Evolutionary conservation across 345 rosid species (phyloP).

Genomic region (Populus euphratica): DNA sequence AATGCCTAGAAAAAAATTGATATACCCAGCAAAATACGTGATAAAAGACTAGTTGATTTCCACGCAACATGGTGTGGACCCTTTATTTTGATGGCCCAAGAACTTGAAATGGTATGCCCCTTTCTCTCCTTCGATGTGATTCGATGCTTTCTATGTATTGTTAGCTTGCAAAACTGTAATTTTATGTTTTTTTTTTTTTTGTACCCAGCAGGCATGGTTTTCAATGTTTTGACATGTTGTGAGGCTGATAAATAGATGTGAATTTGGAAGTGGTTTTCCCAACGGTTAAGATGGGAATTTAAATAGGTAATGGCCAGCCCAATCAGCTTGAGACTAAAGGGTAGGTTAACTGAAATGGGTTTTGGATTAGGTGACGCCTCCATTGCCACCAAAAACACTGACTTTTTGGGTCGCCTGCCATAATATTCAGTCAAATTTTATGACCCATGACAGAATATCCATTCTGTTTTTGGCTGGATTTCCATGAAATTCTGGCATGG

Average conservation of each 20-base stretch:
- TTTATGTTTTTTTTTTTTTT: not conserved
- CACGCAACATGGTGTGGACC: constrained; percentile 99
- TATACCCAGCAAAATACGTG: too few relatives aligned
- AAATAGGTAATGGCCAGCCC: not conserved
- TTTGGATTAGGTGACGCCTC: not conserved
- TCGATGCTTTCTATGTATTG: not conserved
- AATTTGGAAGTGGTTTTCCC: not conserved
- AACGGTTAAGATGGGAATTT: not conserved
- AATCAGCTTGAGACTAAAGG: not conserved
- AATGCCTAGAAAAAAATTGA: too few relatives aligned
- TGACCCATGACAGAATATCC: not conserved
- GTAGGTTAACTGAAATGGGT: not conserved
- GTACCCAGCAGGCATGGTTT: not conserved
- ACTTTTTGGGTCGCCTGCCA: not conserved
- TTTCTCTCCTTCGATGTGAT: not conserved
- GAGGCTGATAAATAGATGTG: not conserved
- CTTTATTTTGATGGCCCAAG: constrained; percentile 88
- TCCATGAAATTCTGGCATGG: not conserved
- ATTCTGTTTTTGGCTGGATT: not conserved
- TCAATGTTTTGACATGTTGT: not conserved
- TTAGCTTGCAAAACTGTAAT: not conserved
- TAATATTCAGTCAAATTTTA: not conserved
- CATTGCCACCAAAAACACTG: not conserved
- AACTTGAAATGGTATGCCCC: constrained; percentile 74
- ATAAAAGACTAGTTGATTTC: constrained; percentile 40